Evolutionary conservation across 257 asterid species (phyloP).

Genomic region (Fraxinus americana): DNA sequence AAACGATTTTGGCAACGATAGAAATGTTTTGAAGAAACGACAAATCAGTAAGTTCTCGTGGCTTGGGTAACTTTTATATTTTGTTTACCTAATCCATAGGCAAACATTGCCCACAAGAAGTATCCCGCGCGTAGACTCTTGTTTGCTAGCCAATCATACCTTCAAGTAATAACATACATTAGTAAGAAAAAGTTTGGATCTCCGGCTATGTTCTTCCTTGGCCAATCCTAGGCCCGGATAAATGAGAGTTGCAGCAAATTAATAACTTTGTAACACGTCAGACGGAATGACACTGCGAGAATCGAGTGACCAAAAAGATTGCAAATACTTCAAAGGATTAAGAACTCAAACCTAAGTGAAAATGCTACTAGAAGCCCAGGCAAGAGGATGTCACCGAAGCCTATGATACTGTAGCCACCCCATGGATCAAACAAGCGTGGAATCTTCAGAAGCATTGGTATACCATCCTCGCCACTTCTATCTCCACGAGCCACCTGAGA

Average conservation of each 20-base stretch:
- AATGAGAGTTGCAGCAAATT: background rate
- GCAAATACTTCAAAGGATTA: background rate
- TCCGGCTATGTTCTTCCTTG: background rate
- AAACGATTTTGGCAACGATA: no score
- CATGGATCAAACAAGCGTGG: slow-evolving; percentile 96
- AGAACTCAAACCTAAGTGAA: slow-evolving; percentile 68
- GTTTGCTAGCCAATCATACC: slow-evolving; percentile 88
- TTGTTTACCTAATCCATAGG: slow-evolving; percentile 89
- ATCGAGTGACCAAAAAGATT: background rate
- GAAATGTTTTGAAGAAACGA: no score
- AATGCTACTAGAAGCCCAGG: slow-evolving; percentile 83
- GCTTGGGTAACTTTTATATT: no score
- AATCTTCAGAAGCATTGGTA: slow-evolving; percentile 86
- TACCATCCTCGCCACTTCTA: slow-evolving; percentile 85
- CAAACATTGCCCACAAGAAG: slow-evolving; percentile 94
- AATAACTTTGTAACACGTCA: background rate
- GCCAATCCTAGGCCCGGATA: background rate
- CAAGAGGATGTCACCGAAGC: slow-evolving; percentile 87
- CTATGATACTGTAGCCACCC: slow-evolving; percentile 94
- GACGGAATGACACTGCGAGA: background rate
- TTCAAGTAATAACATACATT: slow-evolving; percentile 29
- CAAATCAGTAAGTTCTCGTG: no score
- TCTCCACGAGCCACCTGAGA: slow-evolving; percentile 91
- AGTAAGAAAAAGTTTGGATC: background rate
- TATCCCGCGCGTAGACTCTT: slow-evolving; percentile 76